phyloP scores from a whole-genome alignment of 2,329 filamentous ascomycete genomes.

The Chaetomiaceae sp. region DNA sequence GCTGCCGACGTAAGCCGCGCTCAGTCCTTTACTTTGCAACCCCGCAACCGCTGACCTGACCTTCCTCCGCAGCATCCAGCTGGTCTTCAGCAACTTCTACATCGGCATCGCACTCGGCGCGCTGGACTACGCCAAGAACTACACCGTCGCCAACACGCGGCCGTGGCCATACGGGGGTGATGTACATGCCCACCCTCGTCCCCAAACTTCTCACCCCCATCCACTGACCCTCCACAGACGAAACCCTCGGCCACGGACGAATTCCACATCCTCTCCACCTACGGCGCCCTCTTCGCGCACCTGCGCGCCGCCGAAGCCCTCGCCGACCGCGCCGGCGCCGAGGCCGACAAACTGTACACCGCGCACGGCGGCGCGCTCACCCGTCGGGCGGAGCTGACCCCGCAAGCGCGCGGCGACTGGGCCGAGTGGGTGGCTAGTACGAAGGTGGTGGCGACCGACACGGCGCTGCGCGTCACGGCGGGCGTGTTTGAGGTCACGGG shows the following conservation, averaged over 20 bases:
- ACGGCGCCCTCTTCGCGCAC: slow-evolving; percentile 58
- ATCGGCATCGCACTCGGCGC: slow-evolving; percentile 57
- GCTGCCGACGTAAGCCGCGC: slow-evolving; percentile 44
- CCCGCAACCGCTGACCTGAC: too few species aligned
- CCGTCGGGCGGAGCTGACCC: slow-evolving; percentile 40
- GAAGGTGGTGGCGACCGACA: slow-evolving; percentile 59
- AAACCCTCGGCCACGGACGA: slow-evolving; percentile 55
- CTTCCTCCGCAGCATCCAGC: slow-evolving; percentile 44
- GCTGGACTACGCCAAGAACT: slow-evolving; percentile 47
- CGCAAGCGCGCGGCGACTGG: slow-evolving; percentile 49
- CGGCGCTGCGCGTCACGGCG: slow-evolving; percentile 49
- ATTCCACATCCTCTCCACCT: slow-evolving; percentile 59
- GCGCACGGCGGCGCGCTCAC: slow-evolving; percentile 28
- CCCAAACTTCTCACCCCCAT: accelerated
- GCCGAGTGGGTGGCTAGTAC: slow-evolving; percentile 57
- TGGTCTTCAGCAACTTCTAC: slow-evolving; percentile 62
- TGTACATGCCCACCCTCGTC: slow-evolving; percentile 29
- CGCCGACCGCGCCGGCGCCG: slow-evolving; percentile 48
- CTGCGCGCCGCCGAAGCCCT: slow-evolving; percentile 54
- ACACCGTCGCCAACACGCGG: slow-evolving; percentile 51
- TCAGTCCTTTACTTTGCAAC: neutral
- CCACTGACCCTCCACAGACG: slow-evolving; percentile 28
- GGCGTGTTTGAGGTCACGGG: slow-evolving; percentile 61
- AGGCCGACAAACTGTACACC: slow-evolving; percentile 42
- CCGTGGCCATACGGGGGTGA: slow-evolving; percentile 61